These are phyloP conservation scores for Brassica balearica DNA, from an alignment of 441 rosid genomes.

Conservation along the genomic window DNA sequence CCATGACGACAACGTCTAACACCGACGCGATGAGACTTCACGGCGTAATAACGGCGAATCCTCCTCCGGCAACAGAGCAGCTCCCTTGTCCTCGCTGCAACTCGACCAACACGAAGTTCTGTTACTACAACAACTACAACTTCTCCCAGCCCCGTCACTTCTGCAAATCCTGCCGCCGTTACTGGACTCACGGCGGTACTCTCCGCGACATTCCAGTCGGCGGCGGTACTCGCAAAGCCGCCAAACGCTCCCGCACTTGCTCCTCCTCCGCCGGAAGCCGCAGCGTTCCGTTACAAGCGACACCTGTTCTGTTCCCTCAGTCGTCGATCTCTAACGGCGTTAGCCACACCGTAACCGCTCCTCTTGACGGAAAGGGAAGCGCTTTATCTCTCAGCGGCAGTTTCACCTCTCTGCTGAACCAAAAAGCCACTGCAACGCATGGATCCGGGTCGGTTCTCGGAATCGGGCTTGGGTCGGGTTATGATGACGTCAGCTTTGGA, in stretches of 20 bases:
- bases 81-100: conserved; percentile 93
- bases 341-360: conserved; percentile 47
- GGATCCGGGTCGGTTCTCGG: conserved; percentile 75
- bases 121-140: conserved; percentile 97
- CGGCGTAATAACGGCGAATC: not conserved
- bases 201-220: conserved; percentile 91
- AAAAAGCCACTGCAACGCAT: conserved; percentile 43
- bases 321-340: conserved; percentile 53
- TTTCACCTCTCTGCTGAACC: conserved; percentile 74
- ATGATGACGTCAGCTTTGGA: conserved; percentile 75
- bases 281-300: conserved; percentile 44
- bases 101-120: conserved; percentile 88
- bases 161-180: conserved; percentile 94
- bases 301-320: conserved; percentile 43
- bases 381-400: conserved; percentile 52
- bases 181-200: conserved; percentile 98
- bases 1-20: conserved; percentile 45
- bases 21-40: conserved; percentile 38
- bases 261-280: conserved; percentile 29
- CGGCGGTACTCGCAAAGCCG: conserved; percentile 80
- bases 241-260: conserved; percentile 75
- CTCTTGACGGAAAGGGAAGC: conserved; percentile 52
- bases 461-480: conserved; percentile 60
- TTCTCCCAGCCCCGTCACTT: conserved; percentile 96
- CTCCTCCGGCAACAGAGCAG: conserved; percentile 47